Conservation (phyloP, 164 flowering plant genomes). For the Liquidambar formosana region DNA sequence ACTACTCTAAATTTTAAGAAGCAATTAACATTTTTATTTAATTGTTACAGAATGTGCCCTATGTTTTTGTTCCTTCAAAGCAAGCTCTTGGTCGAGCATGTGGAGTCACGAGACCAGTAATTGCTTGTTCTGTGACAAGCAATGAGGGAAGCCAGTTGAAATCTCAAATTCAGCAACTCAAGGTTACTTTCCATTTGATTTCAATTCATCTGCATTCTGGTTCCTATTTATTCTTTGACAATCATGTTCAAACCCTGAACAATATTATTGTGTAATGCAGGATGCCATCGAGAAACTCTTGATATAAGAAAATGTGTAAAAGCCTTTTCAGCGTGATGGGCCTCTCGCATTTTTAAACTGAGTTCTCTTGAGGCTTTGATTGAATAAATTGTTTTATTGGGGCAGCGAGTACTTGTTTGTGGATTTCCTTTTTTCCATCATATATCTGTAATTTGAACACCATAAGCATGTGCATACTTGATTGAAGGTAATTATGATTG, state of each 20-base stretch:
- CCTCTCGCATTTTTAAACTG: background rate
- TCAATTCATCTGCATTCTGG: background rate
- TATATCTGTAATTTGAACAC: background rate
- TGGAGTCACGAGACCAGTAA: conserved; percentile 84
- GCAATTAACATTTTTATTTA: too few species aligned
- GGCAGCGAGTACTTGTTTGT: background rate
- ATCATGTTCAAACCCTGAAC: background rate
- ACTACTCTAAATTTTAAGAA: too few species aligned
- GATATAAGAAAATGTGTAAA: background rate
- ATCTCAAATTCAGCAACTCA: conserved; percentile 71
- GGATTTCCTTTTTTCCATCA: background rate
- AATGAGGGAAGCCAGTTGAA: conserved; percentile 89
- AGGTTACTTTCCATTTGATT: conserved; percentile 30
- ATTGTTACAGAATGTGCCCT: conserved; percentile 77
- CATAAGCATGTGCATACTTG: background rate
- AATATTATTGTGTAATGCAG: background rate
- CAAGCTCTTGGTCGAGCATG: conserved; percentile 93
- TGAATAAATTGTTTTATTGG: background rate
- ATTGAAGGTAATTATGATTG: background rate
- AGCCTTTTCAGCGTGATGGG: conserved; percentile 1
- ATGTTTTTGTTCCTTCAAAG: conserved; percentile 76
- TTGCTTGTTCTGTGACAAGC: conserved; percentile 80
- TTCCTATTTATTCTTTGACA: background rate
- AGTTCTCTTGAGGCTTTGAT: conserved; percentile 1
- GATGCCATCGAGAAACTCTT: conserved; percentile 3